Conservation (phyloP, 208 protist species). For the Ichthyophonus hoferi region DNA sequence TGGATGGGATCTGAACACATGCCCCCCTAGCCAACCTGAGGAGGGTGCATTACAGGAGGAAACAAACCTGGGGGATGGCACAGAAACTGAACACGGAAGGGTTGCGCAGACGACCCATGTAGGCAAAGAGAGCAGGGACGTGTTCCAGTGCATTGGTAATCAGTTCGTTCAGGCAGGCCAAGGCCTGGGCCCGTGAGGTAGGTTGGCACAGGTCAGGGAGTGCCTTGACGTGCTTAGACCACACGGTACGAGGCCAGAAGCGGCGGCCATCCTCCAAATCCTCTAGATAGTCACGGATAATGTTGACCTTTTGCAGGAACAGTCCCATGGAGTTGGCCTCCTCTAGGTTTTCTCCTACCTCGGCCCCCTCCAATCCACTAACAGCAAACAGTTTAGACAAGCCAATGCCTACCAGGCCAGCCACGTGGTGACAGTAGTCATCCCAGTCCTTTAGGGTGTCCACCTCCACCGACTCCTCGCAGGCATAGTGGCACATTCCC, state of each 20-base stretch:
- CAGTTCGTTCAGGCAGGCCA: slow-evolving; percentile 84
- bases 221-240: slow-evolving; percentile 66
- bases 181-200: slow-evolving; percentile 57
- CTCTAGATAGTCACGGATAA: slow-evolving; percentile 92
- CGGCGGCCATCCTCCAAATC: slow-evolving; percentile 81
- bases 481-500: slow-evolving; percentile 27
- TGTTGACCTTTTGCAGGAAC: slow-evolving; percentile 95
- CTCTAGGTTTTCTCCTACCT: slow-evolving; percentile 63
- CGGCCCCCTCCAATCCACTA: slow-evolving; percentile 72
- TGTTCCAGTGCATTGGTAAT: slow-evolving; percentile 83
- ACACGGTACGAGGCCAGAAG: slow-evolving; percentile 80
- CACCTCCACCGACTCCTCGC: slow-evolving; percentile 15
- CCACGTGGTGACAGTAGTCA: slow-evolving; percentile 93
- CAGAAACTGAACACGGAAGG: slow-evolving; percentile 85
- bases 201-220: slow-evolving; percentile 65
- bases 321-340: slow-evolving; percentile 87
- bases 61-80: slow-evolving; percentile 74
- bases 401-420: slow-evolving; percentile 89
- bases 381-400: slow-evolving; percentile 78
- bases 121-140: slow-evolving; percentile 75
- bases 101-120: slow-evolving; percentile 72
- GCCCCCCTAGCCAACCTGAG: no score
- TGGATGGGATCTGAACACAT: no score
- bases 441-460: slow-evolving; percentile 54
- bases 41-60: no score